Percentiles rank a stretch among this genome's conserved stretches.
These are phyloP conservation scores for Hypoxylon sp. DNA, from an alignment of 2,329 filamentous ascomycete species.

Conservation along the genomic window DNA sequence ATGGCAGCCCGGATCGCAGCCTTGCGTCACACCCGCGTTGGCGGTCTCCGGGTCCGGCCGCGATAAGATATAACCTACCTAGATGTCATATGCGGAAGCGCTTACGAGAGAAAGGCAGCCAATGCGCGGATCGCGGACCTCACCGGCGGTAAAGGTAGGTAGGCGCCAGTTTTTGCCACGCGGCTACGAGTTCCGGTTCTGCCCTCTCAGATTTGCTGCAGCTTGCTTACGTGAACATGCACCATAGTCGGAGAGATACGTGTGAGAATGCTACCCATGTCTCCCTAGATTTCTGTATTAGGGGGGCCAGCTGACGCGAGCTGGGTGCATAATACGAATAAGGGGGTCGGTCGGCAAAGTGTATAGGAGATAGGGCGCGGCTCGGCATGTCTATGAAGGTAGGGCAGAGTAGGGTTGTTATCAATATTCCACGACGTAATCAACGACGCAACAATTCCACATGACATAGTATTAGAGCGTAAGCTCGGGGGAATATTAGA, in stretches of 20 bases:
- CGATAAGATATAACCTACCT: neutral
- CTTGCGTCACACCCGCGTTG: constrained; percentile 24
- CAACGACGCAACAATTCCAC: constrained; percentile 20
- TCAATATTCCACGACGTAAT: constrained; percentile 21
- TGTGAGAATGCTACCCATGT: constrained; percentile 7
- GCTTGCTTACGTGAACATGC: constrained; percentile 22
- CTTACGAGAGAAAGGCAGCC: constrained; percentile 19
- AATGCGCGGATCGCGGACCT: constrained; percentile 37
- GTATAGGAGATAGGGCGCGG: constrained; percentile 12
- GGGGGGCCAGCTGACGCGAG: constrained; percentile 37
- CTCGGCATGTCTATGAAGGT: constrained; percentile 14
- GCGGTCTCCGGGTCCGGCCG: constrained; percentile 29
- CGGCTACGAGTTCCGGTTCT: constrained; percentile 10
- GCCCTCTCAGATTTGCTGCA: neutral
- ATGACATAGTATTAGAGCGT: constrained; percentile 25
- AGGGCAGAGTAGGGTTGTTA: constrained; percentile 7
- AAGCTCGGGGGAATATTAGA: constrained; percentile 39
- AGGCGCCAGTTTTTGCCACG: constrained; percentile 27
- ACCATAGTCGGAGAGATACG: constrained; percentile 13
- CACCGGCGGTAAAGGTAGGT: constrained; percentile 35
- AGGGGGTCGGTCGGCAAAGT: constrained; percentile 1
- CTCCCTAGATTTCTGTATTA: constrained; percentile 8
- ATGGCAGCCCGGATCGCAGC: constrained; percentile 11
- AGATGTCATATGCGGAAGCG: neutral
- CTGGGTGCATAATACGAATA: constrained; percentile 22